Base-by-base conservation (phyloP, 495 filamentous ascomycete species). In the Xylaria intraflava region DNA sequence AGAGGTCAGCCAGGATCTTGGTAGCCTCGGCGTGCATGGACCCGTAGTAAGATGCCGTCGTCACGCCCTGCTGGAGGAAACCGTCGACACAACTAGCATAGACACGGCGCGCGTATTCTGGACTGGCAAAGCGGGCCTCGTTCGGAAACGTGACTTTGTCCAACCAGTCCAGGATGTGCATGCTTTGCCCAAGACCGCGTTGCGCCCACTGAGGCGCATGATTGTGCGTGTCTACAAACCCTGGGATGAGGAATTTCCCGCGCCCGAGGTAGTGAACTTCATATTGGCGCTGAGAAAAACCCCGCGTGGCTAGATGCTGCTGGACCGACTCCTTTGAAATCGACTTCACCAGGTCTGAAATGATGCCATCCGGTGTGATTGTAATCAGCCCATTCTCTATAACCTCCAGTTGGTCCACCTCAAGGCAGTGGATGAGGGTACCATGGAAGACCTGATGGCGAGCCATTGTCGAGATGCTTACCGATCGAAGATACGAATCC, bases 201-300 rank as follows among this genome's bases (percentile, higher is more conserved):
- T 83, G 79, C 10, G 78, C 70, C 75, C 76, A 84, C 59, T 85
- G 83, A 4, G 83, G 82, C 5, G 83, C 83, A 55, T 84, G 82
- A 56, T 79, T 83, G 70, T 84, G 82, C 10, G 81, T 83, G 66
- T 84, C 81, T 20, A 84, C 67, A 62, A 84, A 83, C 10, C 81
- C 82, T 0, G 82, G 82, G 44, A 79, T 75, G 11, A 85, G 57
- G 62, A 84, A 81, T 31, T 81, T 61, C n/a, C 73, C 72, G 1
- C 73, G 69, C 0, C 50, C 49, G 11, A 84, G 74, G 29, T 65
- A 56, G 48, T 67, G 72, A 42, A 76, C 12, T 8, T 38, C 49
- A 39, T 51, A 46, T 49, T 52, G 41, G 6, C 33, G 2, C 27
- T 17, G 33, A 10, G 51, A 53, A 17, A 55, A n/a, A 27, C 44